Evolutionary conservation across 2,329 filamentous ascomycete genomes (phyloP), one percentile per base, ranked within the genome.

Genomic region (Hypoxylon sp.): DNA sequence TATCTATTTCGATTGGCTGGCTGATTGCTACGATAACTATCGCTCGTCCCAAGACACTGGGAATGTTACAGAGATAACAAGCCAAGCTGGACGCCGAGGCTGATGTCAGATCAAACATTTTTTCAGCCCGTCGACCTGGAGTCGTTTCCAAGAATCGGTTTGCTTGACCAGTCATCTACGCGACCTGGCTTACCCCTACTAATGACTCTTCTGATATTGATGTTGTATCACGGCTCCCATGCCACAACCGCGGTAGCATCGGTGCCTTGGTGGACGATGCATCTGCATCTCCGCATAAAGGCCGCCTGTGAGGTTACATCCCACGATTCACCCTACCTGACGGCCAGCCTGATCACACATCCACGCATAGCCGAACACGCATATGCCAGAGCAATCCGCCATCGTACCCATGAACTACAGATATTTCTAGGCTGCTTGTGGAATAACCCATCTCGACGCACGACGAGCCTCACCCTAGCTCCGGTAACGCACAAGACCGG

Each of bases 31-130:
- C 58, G 38, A 55, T 61, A 46, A 50, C 48, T 58, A 46, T 52
- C 47, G 31, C 42, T 27, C 43, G 41, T 41, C 42, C 50, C 58
- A 41, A 27, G 7, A 6, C 42, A 52, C 31, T 52, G 58, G 51
- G 58, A 52, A 55, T 62, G 58, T 62, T 62, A 58, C 58, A 55
- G 48, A 45, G 55, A 58, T 58, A 52, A 55, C 47, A 48, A 24
- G 15, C 31, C 8, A 35, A 17, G n/a, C n/a, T n/a, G n/a, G 11
- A 31, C 23, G 33, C 29, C 45, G n/a, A 15, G 24, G 43, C 23
- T 48, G n/a, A 42, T 2, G 27, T 48, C 38, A 49, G 37, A 49
- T 10, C 29, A 35, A 35, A 35, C 9, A 10, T 11, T 35, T 8
- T 8, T 17, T 11, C 15, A 35, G 31, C 31, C 18, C 18, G 18